Conservation (phyloP, 1,139 yeast species). For the Candida freyschussii region DNA sequence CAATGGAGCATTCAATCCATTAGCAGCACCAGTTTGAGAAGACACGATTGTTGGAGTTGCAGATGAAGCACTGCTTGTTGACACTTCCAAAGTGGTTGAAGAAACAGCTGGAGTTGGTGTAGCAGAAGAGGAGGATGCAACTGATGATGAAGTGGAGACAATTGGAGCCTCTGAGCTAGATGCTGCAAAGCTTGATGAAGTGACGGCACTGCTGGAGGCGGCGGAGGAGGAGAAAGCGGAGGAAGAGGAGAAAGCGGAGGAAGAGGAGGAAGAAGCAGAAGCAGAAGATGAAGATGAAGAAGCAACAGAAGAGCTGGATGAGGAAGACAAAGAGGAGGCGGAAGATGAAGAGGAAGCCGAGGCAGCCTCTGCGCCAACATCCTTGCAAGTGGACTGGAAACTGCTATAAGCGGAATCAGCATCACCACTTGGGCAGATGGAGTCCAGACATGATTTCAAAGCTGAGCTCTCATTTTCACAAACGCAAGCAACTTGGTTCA, state of each 20-base stretch:
- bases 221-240: conserved; percentile 11
- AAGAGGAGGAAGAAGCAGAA: conserved; percentile 26
- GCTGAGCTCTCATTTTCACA: conserved; percentile 49
- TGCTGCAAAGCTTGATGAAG: conserved; percentile 5
- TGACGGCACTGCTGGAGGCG: conserved; percentile 11
- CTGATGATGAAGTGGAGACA: conserved; percentile 4
- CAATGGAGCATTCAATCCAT: conserved; percentile 27
- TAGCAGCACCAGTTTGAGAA: conserved; percentile 27
- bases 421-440: conserved; percentile 60
- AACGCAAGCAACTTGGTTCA: conserved; percentile 62
- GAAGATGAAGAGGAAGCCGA: conserved; percentile 31
- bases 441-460: conserved; percentile 55
- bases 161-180: not conserved
- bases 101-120: conserved; percentile 4
- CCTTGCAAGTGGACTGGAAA: conserved; percentile 51
- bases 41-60: conserved; percentile 9
- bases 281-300: conserved; percentile 27
- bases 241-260: conserved; percentile 25
- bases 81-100: conserved; percentile 12
- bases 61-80: conserved; percentile 10
- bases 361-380: conserved; percentile 33
- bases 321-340: conserved; percentile 30
- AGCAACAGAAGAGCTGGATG: conserved; percentile 31
- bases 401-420: conserved; percentile 53
- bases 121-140: conserved; percentile 7